phyloP scores from a whole-genome alignment of 352 stramenopile species.

The Blastocystis sp. region DNA sequence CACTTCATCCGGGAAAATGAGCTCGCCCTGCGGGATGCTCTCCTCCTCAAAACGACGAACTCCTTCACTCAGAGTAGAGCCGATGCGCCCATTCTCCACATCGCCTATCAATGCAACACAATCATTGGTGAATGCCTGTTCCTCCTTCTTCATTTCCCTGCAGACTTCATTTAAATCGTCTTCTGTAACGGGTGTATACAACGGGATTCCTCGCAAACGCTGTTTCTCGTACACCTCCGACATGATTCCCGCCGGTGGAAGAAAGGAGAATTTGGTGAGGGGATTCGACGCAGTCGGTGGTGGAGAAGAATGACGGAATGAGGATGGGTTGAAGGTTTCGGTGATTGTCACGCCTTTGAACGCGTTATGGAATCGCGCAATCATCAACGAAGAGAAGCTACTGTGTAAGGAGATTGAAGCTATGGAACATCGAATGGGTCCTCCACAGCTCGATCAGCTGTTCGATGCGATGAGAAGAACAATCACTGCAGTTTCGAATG shows the following conservation, averaged over 20 bases:
- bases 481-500: slow-evolving; percentile 14
- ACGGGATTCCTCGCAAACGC: background rate
- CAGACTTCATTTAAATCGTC: background rate
- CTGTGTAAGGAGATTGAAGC: background rate
- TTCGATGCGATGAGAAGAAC: background rate
- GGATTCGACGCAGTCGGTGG: too few species aligned
- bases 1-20: slow-evolving; percentile 25
- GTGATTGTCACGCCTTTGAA: slow-evolving; percentile 29
- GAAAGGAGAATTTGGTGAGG: background rate
- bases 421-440: slow-evolving; percentile 12
- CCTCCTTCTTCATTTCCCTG: background rate
- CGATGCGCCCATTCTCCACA: background rate
- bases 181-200: background rate
- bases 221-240: slow-evolving; percentile 25
- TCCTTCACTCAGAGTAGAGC: background rate
- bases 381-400: slow-evolving; percentile 33
- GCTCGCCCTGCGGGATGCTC: slow-evolving; percentile 8
- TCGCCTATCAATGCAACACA: background rate
- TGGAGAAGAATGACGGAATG: too few species aligned
- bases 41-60: background rate
- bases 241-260: background rate
- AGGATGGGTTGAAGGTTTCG: background rate
- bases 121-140: background rate
- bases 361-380: slow-evolving; percentile 26
- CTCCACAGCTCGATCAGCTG: slow-evolving; percentile 23